Evolutionary conservation across 768 basidiomycete species (phyloP), one percentile per base, ranked within the genome.

Genomic region (Xerocomus potaroensis): DNA sequence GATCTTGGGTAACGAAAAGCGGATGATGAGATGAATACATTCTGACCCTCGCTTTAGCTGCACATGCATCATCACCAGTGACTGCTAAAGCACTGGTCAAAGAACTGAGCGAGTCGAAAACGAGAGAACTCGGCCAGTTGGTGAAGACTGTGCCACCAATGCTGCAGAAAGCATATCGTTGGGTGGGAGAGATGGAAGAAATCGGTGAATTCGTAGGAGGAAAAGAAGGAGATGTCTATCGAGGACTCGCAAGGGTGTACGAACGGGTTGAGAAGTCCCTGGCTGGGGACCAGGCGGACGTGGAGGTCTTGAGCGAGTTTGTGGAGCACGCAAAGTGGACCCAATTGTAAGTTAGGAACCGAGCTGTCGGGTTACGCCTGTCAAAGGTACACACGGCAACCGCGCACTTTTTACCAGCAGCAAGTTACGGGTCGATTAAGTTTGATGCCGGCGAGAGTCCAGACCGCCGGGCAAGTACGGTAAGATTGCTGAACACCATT

Each of bases 101-200:
- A 33, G 80, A 80, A 53, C 64, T 81, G 27, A 54, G 64, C 35
- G 49, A 58, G 18, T 80, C 78, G 14, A 75, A 79, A 57, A 73
- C 77, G 4, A 57, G 51, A 15, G 45, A 74, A 22, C 65, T 83
- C 10, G 54, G 69, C 50, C 66, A 70, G 18, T 62, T 78, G 39
- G 64, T 66, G 4, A 57, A 56, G 37, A 50, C 51, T 2, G 60
- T 81, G 23, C 75, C 77, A 5, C 47, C 61, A 27, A 79, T 81
- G 78, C 61, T 79, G 16, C 77, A 75, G n/a, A 84, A 82, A 51
- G 78, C 78, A 4, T 81, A 84, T 54, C 70, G 81, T 41, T 83
- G 73, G 75, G 72, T 77, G 12, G 76, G 73, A 37, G 80, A 83
- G 66, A 83, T 81, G 81, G 67, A 77, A 42, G 83, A 84, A 60